Evolutionary conservation across 306 rosid species (phyloP), one percentile per base, ranked within the genome.

Genomic region (Abrus pulchellus): DNA sequence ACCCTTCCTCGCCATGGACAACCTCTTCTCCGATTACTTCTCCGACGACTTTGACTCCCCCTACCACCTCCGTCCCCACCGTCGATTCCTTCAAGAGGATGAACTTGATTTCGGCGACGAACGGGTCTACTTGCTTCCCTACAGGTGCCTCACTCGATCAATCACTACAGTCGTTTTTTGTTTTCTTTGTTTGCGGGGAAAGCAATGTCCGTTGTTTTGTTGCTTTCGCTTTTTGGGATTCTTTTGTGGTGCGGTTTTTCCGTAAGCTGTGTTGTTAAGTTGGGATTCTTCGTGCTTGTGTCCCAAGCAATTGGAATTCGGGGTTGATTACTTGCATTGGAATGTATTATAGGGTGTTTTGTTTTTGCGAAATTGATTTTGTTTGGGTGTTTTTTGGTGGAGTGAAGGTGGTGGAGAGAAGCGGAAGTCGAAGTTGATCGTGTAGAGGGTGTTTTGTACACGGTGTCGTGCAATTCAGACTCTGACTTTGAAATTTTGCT

Each of bases 381-480:
- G 1, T 5, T n/a, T 45, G 13, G 29, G 55, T 29, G 40, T 60
- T 63, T 73, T 76, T 54, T 7, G 7, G 41, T 53, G 83, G 83
- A 43, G 29, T 89, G 77, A 87, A 94, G 98, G 87, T 92, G 97
- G 97, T 90, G 91, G 98, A 70, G 76, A 66, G 94, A 90, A 68
- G 90, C 78, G 38, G 86, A 87, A 47, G 67, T 41, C 29, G 89
- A 75, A 27, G 86, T 54, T 20, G 87, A 90, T 76, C 71, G 49
- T 27, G 64, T 45, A 5, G 97, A 80, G 59, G 90, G 94, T 32
- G 90, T 94, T 14, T 9, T 90, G 69, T 94, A 90, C 61, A 38
- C 84, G 7, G 96, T 86, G 6, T 45, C 70, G 54, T 81, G 82
- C 27, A 60, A 79, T 40, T 63, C 73, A 40, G 90, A 74, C 29